These are phyloP conservation scores for Emiliania huxleyi DNA, from an alignment of 78 protist species.

Conservation along the genomic window DNA sequence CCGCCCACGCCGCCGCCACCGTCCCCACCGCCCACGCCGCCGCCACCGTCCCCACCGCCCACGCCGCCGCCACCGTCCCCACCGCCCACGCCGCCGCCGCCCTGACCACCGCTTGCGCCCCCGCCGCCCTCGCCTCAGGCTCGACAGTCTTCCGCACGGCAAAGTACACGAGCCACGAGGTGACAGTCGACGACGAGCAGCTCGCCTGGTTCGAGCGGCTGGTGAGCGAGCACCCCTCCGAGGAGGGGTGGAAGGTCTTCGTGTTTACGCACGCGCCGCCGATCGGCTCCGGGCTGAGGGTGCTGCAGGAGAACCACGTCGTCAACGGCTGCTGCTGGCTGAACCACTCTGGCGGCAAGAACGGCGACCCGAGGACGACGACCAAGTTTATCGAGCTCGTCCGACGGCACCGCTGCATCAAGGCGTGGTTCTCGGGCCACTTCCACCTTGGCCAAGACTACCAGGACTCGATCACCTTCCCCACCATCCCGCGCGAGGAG, in stretches of 20 bases:
- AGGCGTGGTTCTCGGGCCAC: conserved; percentile 41
- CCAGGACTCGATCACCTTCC: conserved; percentile 31
- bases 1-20: no score
- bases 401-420: conserved; percentile 5
- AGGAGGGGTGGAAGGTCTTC: conserved; percentile 23
- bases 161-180: no score
- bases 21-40: no score
- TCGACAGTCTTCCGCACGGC: neutral
- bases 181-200: neutral
- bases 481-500: conserved; percentile 21
- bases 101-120: no score
- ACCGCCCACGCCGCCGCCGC: no score
- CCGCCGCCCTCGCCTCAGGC: no score
- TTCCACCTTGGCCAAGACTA: conserved; percentile 37
- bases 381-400: neutral
- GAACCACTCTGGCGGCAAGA: conserved; percentile 30
- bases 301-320: conserved; percentile 20
- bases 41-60: no score
- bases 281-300: conserved; percentile 30
- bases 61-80: no score
- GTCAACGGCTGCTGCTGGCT: conserved; percentile 40
- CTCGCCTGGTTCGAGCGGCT: conserved; percentile 17
- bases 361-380: neutral
- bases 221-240: neutral
- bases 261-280: conserved; percentile 25